Conservation (phyloP, 768 basidiomycete genomes). For the Lactarius psammicola region DNA sequence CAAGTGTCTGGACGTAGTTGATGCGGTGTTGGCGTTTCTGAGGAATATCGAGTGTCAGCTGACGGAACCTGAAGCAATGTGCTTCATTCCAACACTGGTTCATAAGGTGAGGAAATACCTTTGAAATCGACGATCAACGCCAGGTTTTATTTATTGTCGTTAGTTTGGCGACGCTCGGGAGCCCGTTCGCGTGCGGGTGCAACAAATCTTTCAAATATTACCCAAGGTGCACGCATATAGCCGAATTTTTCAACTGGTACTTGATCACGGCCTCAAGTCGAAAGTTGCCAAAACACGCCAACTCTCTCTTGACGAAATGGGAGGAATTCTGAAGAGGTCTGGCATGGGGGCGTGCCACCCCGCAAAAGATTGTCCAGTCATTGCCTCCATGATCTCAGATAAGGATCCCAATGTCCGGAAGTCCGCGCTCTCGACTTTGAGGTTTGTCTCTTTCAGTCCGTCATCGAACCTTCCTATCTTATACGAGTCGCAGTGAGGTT, state of each 20-base stretch:
- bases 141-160: conserved; percentile 5
- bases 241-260: conserved; percentile 80
- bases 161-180: conserved; percentile 94
- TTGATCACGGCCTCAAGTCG: conserved; percentile 85
- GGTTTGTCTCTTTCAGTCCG: conserved; percentile 47
- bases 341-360: conserved; percentile 83
- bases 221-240: conserved; percentile 93
- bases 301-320: conserved; percentile 81
- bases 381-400: conserved; percentile 81
- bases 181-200: conserved; percentile 72
- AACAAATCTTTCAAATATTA: conserved; percentile 79
- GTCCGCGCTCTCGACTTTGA: conserved; percentile 77
- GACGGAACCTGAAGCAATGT: conserved; percentile 80
- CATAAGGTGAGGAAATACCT: conserved; percentile 66
- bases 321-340: conserved; percentile 70
- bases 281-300: conserved; percentile 92
- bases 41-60: conserved; percentile 72
- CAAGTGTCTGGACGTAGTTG: conserved; percentile 85
- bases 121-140: neutral
- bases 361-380: conserved; percentile 69
- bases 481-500: conserved; percentile 55
- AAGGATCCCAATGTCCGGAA: conserved; percentile 88
- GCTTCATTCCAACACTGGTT: conserved; percentile 86
- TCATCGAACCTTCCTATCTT: conserved; percentile 12
- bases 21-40: conserved; percentile 73